These are phyloP conservation scores for Pythium pyrilobum DNA, from an alignment of 352 stramenopile genomes.

Conservation along the genomic window DNA sequence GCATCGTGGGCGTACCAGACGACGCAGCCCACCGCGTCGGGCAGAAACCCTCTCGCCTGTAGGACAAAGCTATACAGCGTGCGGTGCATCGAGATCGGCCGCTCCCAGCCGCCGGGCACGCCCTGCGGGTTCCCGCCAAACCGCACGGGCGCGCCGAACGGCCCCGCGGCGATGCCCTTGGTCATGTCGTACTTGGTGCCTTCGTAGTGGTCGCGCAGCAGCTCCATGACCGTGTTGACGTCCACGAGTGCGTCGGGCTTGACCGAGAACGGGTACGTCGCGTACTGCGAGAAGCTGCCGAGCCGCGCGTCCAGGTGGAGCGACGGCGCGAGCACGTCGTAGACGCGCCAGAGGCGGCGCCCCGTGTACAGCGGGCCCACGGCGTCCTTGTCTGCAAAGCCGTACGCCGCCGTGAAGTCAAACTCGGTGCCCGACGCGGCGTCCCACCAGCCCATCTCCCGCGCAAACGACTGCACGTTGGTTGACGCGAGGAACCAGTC, in stretches of 20 bases:
- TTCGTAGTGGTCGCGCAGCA: conserved; percentile 90
- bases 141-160: conserved; percentile 86
- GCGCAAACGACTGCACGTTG: conserved; percentile 82
- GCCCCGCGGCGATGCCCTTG: conserved; percentile 80
- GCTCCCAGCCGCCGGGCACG: conserved; percentile 74
- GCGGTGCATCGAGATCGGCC: conserved; percentile 90
- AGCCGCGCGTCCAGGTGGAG: conserved; percentile 60
- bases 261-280: conserved; percentile 88
- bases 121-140: conserved; percentile 54
- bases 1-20: conserved; percentile 64
- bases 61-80: conserved; percentile 84
- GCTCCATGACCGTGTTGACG: conserved; percentile 68
- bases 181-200: conserved; percentile 86
- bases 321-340: conserved; percentile 73
- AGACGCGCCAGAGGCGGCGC: conserved; percentile 88
- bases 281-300: conserved; percentile 59
- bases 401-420: conserved; percentile 72
- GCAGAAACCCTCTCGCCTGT: conserved; percentile 31
- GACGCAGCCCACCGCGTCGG: conserved; percentile 43
- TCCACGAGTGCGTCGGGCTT: conserved; percentile 60
- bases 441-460: conserved; percentile 87
- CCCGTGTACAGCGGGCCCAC: conserved; percentile 67
- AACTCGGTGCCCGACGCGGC: conserved; percentile 32
- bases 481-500: conserved; percentile 86
- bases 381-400: conserved; percentile 51